A percentile compares a stretch with the other conserved stretches of the same genome.
phyloP scores from a whole-genome alignment of 73 alveolate species.

The Paramecium pentaurelia region DNA sequence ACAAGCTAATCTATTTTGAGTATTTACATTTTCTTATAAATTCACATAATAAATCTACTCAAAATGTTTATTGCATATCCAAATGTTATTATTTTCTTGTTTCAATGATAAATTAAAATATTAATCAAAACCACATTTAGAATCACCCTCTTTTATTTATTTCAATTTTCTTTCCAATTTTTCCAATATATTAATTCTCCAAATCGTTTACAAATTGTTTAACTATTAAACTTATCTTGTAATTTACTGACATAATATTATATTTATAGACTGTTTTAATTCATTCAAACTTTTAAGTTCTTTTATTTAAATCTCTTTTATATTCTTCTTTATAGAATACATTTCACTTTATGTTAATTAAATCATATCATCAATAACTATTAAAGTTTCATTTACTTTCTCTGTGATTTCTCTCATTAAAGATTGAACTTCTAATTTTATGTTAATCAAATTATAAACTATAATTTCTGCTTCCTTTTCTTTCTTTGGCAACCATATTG shows the following conservation, averaged over 20 bases:
- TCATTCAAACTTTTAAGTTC: background rate
- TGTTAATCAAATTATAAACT: background rate
- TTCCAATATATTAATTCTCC: background rate
- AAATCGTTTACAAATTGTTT: background rate
- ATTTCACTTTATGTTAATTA: background rate
- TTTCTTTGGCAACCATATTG: background rate
- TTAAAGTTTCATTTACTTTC: background rate
- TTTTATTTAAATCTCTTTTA: background rate
- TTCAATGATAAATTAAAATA: background rate
- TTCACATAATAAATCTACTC: background rate
- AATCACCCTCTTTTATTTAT: background rate
- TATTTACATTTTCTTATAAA: background rate
- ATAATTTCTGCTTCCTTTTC: background rate
- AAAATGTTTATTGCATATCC: background rate
- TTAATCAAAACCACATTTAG: background rate
- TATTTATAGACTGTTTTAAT: background rate
- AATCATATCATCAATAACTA: background rate
- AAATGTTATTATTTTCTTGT: no score
- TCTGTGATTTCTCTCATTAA: background rate
- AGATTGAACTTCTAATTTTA: background rate
- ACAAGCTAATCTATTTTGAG: background rate
- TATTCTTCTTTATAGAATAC: background rate
- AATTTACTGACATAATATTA: background rate
- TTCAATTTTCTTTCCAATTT: background rate
- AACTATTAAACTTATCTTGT: background rate